Evolutionary conservation across 129 eudicot species (phyloP), one percentile per base, ranked within the genome.

Genomic region (Saposhnikovia divaricata): DNA sequence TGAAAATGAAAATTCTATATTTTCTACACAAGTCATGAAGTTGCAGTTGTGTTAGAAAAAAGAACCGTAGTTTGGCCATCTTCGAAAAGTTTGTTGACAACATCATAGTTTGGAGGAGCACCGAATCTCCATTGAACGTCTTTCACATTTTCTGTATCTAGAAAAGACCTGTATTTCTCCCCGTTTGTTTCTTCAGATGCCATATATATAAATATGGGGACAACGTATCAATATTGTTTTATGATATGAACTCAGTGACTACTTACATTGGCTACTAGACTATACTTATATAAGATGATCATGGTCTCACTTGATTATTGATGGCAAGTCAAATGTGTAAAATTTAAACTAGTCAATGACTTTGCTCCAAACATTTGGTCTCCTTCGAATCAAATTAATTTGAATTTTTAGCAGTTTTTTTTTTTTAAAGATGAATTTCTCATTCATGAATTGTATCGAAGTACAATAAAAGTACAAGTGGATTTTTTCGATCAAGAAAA

Each of bases 21-120:
- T 9, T 45, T 45, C 13, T 45, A 45, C 14, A 9, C 47, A 45
- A 9, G 0, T 43, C 45, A 8, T 43, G 9, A 9, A 47, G 53
- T 47, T 47, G 2, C 34, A 28, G 2, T 28, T 65, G 18, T n/a
- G 48, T 15, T 19, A 2, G 6, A 51, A 51, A 79, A 61, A 10
- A 4, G 14, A 66, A 93, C 96, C 85, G 85, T 88, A 69, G 97
- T 93, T 80, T 92, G 84, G 77, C 92, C 97, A 83, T 93, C 82
- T 90, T 93, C 97, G 59, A 93, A 93, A 77, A 93, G 96, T 83
- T 93, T 91, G 77, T 93, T 82, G 37, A 88, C 96, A 16, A 80
- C 87, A 72, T 89, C 96, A 85, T 81, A 93, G 87, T 90, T 91
- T 7, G 98, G 98, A 59, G 97, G 97, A 66, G 45, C 84, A 76